phyloP scores from a whole-genome alignment of 2,329 filamentous ascomycete species.

The Paracorniculantispora psalliotae region DNA sequence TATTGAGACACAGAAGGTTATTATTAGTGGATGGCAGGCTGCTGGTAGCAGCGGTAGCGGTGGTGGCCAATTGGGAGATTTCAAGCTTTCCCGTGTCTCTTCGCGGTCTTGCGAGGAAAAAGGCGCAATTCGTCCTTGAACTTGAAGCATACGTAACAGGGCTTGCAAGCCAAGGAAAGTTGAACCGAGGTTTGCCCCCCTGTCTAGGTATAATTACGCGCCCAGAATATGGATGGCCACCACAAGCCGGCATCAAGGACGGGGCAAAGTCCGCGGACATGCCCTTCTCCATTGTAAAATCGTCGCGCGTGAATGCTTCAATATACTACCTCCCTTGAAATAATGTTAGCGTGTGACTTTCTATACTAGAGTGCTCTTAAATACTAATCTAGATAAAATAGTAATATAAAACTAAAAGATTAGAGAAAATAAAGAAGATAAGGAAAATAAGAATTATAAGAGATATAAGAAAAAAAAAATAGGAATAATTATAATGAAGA shows the following conservation, averaged over 20 bases:
- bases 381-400: too few species aligned
- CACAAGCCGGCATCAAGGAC: not conserved
- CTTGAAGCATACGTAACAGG: not conserved
- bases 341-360: too few species aligned
- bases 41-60: not conserved
- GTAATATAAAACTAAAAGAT: too few species aligned
- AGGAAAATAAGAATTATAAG: too few species aligned
- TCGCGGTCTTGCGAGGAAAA: not conserved
- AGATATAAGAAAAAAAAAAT: too few species aligned
- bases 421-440: too few species aligned
- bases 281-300: not conserved
- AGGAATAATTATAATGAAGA: too few species aligned
- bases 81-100: not conserved
- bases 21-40: not conserved
- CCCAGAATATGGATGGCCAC: not conserved
- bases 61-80: not conserved
- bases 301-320: not conserved
- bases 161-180: not conserved
- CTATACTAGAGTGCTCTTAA: too few species aligned
- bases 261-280: constrained; percentile 3
- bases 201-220: not conserved
- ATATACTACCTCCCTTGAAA: too few species aligned
- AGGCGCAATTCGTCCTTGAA: not conserved
- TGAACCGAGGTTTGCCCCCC: not conserved
- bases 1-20: not conserved